Evolutionary conservation across 148 eudicot genomes (phyloP), one percentile per base, ranked within the genome.

Genomic region (Chenopodium quinoa): DNA sequence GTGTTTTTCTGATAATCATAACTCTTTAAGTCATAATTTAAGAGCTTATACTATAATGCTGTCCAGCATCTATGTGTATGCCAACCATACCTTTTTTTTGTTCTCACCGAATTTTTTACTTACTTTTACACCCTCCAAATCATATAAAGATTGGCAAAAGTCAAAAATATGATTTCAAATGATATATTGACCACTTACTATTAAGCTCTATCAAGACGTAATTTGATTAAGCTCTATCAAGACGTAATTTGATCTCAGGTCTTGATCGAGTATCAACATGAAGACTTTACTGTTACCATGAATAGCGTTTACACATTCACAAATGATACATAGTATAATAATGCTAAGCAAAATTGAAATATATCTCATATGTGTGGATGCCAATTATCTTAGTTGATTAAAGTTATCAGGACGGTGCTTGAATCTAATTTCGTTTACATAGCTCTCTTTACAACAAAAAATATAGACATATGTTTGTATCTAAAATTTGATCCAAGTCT

Each of bases 1-100:
- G 40, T 84, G 86, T 76, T 80, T 71, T 84, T 71, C 78, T 56
- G 62, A 17, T 40, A 40, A 40, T 56, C 22, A 56, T 56, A 56
- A 56, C 6, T 29, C 75, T 40, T 75, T 25, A 50, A 40, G 14
- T 50, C 12, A 50, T 50, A 50, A 22, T 27, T 7, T 13, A 47
- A 37, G 46, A 50, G 11, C 40, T 58, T 44, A 60, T 64, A 27
- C 48, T 75, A 4, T 77, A 7, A 40, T 69, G 62, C 46, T 70
- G 32, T 71, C 47, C 48, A 37, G 64, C 79, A 84, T 76, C 77
- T 19, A 62, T 62, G 66, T 62, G 27, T 62, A n/a, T 20, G 23
- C 66, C 66, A 62, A 62, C 66, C 25, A 62, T 7, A 20, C 0
- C 23, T 62, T 6, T 40, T 40, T 40, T 40, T 62, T 62, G 25